Base-by-base conservation (phyloP, 495 filamentous ascomycete genomes). In the Aspergillus sclerotioniger region DNA sequence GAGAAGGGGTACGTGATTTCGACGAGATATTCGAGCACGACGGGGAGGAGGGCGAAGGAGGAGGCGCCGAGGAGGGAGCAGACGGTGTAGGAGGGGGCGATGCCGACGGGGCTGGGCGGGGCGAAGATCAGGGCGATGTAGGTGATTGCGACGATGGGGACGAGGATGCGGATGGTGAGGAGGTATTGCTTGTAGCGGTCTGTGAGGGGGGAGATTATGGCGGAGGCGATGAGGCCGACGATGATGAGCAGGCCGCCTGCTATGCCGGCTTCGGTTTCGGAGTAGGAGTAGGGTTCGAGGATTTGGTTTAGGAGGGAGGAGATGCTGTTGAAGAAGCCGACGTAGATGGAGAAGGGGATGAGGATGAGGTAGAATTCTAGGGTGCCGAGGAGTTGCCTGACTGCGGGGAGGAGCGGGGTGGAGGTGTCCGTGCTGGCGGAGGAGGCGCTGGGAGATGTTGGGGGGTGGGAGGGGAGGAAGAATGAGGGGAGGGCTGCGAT, bases 291-390 rank as follows among this genome's bases (percentile, higher is more conserved):
- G 0, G 94, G 94, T 8, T 82, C 72, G 55, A 98, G 82, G 70
- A 98, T 89, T 67, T 96, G 92, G 77, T 92, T 95, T 1, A 98
- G 78, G 5, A 98, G 84, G 13, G 90, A 89, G 48, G 92, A 95
- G 64, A 91, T 73, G 69, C 86, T 86, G 79, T 96, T 97, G 83
- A 98, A 98, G 77, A 92, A 87, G 44, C 87, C 90, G 59, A 97
- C 90, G 74, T 93, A 96, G 67, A 92, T 69, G 48, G 82, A 72
- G 74, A 93, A 98, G 51, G 90, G 84, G 58, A 90, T 58, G 37
- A 90, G 69, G 66, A 95, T 74, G 54, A 92, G 79, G 80, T 85
- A 92, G 77, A 96, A 91, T 65, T 90, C 84, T 58, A 84, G 63
- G 6, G 87, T 82, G 35, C 71, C 60, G 48, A 79, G 66, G 20